These are phyloP conservation scores for Nicotiana knightiana DNA, from an alignment of 257 asterid genomes.

Conservation along the genomic window DNA sequence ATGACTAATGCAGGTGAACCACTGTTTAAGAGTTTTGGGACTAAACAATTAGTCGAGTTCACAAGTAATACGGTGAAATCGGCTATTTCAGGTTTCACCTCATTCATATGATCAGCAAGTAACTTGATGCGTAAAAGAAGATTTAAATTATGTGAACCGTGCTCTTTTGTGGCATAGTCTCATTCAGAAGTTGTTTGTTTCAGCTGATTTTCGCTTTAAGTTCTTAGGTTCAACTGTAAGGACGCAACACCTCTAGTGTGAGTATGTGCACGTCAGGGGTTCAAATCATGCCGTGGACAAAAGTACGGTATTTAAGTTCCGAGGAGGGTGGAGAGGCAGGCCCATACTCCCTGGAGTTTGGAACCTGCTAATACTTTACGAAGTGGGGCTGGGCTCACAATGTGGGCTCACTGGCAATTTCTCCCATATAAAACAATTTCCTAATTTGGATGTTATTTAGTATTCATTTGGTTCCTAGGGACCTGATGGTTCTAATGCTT, in stretches of 20 bases:
- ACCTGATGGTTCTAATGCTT: not conserved
- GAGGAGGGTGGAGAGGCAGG: not conserved
- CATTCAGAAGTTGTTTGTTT: no score
- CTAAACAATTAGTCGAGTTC: no score
- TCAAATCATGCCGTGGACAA: not conserved
- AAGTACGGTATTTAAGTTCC: not conserved
- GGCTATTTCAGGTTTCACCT: no score
- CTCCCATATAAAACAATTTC: not conserved
- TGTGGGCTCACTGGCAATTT: not conserved
- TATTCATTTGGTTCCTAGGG: not conserved
- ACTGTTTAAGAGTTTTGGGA: no score
- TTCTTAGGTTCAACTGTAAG: no score
- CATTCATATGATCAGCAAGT: no score
- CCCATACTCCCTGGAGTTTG: not conserved
- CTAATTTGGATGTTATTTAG: not conserved
- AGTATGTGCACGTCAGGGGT: not conserved
- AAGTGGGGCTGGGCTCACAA: not conserved
- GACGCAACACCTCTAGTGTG: not conserved
- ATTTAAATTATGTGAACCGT: no score
- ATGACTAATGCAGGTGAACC: no score
- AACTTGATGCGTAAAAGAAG: no score
- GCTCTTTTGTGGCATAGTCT: no score
- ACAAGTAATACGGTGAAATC: no score
- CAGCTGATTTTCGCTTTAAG: no score
- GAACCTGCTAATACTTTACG: not conserved